A percentile compares a stretch with the other conserved stretches of the same genome.
phyloP scores from a whole-genome alignment of 148 eudicot genomes.

The Fagopyrum esculentum region DNA sequence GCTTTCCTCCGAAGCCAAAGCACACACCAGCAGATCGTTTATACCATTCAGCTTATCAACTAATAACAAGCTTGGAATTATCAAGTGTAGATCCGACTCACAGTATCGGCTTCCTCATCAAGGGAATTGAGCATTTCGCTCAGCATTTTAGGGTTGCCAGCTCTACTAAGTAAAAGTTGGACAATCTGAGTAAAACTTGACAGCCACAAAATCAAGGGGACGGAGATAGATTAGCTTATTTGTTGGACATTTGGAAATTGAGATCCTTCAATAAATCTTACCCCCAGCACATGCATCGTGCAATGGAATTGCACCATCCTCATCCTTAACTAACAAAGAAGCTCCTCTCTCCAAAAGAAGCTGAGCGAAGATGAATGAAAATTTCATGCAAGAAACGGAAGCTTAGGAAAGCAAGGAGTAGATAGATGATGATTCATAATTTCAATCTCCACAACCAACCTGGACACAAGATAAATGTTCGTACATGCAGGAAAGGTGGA shows the following conservation, averaged over 20 bases:
- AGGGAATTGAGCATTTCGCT: slow-evolving; percentile 77
- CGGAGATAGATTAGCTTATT: background rate
- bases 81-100: slow-evolving; percentile 28
- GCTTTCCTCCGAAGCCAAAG: too few relatives aligned
- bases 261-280: slow-evolving; percentile 11
- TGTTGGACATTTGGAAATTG: background rate
- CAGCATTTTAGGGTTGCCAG: slow-evolving; percentile 35
- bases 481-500: slow-evolving; percentile 82
- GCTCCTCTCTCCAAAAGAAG: slow-evolving; percentile 87
- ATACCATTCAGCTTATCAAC: background rate
- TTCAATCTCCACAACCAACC: slow-evolving; percentile 31
- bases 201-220: background rate
- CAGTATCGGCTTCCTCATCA: slow-evolving; percentile 94
- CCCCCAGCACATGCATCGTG: slow-evolving; percentile 99
- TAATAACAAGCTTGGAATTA: background rate
- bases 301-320: slow-evolving; percentile 88
- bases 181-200: slow-evolving; percentile 71
- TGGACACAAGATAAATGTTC: slow-evolving; percentile 78
- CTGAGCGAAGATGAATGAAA: slow-evolving; percentile 23
- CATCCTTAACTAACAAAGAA: slow-evolving; percentile 69
- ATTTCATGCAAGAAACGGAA: background rate
- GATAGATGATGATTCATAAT: background rate
- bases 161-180: slow-evolving; percentile 44
- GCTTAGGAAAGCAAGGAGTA: too few relatives aligned
- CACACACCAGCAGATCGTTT: too few relatives aligned